Conservation (phyloP, 495 filamentous ascomycete genomes). For the Daldinia bambusicola region DNA sequence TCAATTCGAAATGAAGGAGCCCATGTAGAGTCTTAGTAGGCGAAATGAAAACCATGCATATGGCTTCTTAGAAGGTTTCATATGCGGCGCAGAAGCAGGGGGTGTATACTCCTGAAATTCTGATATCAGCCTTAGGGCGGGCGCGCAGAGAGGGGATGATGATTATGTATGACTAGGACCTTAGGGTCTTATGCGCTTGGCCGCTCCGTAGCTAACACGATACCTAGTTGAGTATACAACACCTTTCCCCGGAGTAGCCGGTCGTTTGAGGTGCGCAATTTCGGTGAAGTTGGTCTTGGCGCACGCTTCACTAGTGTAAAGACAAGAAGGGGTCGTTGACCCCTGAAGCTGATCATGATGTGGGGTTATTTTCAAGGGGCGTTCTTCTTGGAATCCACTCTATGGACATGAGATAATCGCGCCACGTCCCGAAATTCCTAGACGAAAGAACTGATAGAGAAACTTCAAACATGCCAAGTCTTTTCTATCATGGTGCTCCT, state of each 20-base stretch:
- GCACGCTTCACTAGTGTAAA: background rate
- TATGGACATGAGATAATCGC: conserved; percentile 12
- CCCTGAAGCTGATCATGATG: conserved; percentile 6
- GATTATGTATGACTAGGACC: background rate
- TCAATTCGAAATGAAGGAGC: background rate
- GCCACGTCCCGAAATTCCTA: background rate
- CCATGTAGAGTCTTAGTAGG: background rate
- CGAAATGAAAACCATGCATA: background rate
- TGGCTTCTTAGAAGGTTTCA: conserved; percentile 3
- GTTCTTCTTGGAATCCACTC: conserved; percentile 2
- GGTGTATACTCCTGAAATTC: background rate
- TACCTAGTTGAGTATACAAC: background rate
- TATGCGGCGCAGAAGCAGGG: background rate
- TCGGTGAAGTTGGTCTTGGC: background rate
- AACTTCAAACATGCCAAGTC: background rate
- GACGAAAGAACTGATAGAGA: background rate
- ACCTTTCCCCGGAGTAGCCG: background rate
- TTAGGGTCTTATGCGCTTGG: background rate
- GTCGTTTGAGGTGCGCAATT: background rate
- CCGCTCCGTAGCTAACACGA: background rate
- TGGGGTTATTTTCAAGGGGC: background rate
- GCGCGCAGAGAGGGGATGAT: background rate
- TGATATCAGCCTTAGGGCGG: background rate
- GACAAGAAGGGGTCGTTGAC: background rate
- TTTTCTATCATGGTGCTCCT: background rate